Base-by-base conservation (phyloP, 2,329 filamentous ascomycete genomes). In the Fusarium veterinarium region DNA sequence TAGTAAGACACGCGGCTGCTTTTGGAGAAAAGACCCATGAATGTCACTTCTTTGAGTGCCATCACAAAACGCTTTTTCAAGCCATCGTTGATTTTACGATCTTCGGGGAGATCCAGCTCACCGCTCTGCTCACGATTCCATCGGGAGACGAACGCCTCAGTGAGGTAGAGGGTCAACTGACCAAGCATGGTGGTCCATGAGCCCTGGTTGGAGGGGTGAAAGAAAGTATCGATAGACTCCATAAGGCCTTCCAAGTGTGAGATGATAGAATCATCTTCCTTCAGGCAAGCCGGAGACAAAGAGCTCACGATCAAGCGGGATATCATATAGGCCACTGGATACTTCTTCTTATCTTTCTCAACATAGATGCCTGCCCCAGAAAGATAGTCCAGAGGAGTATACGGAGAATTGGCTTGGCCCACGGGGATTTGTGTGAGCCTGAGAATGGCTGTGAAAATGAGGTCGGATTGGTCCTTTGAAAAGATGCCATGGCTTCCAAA, bases 1-100 rank as follows among this genome's bases (percentile, higher is more conserved):
- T 95, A 97, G 81, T 92, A 95, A 79, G 97, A 95, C 6, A 96
- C 92, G 55, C 95, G 95, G 64, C 91, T 92, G 81, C 95, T 97
- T 87, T 99, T 99, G 60, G 95, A 93, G 81, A 98, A 99, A 55
- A 99, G 92, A 33, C 96, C 96, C 95, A 99, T 98, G 81, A 98
- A 99, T 8, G 95, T 94, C 52, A 98, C 95, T 74, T 99, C 96
- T 73, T 92, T 92, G 71, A 99, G 85, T 70, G 94, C 93, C 41
- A 95, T 84, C 35, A 99, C 96, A 79, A 99, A 98, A 49, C 96
- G 92, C 78, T 88, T 90, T 85, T 95, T 97, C 74, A 99, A 81
- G n/a, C 90, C 91, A 37, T 91, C 89, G 69, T 91, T 96, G 74
- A 99, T 91, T 75, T 87, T 92, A 60, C 96, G 91, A 56, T 95